Conservation (phyloP, 2,329 filamentous ascomycete species). For the Aspergillus uvarum region DNA sequence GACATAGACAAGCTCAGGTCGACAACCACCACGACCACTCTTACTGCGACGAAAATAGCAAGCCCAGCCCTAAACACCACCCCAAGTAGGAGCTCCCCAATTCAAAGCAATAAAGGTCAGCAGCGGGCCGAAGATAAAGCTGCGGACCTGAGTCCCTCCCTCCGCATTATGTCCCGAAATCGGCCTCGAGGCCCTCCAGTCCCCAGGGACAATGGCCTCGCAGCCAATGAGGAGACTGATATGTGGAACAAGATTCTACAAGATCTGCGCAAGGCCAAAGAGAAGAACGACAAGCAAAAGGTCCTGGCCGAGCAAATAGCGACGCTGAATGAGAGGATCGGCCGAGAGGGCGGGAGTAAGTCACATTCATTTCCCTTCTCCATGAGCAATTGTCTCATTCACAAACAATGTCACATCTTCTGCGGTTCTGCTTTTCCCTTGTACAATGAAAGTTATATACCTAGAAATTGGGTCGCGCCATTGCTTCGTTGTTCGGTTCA, state of each 20-base stretch:
- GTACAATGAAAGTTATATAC: too few relatives aligned
- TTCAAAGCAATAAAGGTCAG: slow-evolving; percentile 11
- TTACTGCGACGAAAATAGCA: background rate
- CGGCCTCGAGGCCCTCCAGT: slow-evolving; percentile 39
- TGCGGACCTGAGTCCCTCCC: slow-evolving; percentile 4
- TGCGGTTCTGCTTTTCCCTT: background rate
- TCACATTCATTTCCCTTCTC: slow-evolving; percentile 13
- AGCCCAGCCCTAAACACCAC: background rate
- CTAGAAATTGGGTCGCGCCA: too few relatives aligned
- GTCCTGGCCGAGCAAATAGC: slow-evolving; percentile 42
- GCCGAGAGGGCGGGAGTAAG: slow-evolving; percentile 44
- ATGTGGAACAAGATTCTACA: slow-evolving; percentile 47
- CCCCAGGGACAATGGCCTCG: slow-evolving; percentile 44
- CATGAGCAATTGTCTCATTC: background rate
- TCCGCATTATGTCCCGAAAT: slow-evolving; percentile 41
- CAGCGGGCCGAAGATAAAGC: slow-evolving; percentile 3
- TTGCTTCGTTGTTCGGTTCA: background rate
- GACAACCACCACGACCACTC: slow-evolving; percentile 2
- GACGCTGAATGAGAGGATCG: slow-evolving; percentile 46
- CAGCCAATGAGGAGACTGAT: slow-evolving; percentile 46
- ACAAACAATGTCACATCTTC: too few relatives aligned
- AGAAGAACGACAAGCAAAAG: slow-evolving; percentile 46
- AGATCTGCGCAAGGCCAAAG: slow-evolving; percentile 44
- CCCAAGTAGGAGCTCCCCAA: background rate
- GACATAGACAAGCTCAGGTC: slow-evolving; percentile 20